Evolutionary conservation across 805 yeast genomes (phyloP).

Genomic region (Metschnikowia shivogae): DNA sequence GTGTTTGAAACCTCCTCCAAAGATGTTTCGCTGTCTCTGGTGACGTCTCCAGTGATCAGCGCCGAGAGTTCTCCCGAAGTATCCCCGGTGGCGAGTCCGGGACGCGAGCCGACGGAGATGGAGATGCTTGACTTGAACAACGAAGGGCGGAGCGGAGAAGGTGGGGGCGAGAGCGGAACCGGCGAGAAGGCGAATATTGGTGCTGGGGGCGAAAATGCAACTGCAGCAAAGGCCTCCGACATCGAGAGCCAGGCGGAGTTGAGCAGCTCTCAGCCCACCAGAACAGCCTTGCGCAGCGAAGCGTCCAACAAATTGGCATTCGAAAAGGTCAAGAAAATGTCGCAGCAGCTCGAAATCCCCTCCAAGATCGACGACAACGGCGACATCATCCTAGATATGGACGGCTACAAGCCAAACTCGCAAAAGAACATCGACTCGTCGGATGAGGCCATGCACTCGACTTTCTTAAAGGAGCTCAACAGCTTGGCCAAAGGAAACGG

Average conservation of each 20-base stretch:
- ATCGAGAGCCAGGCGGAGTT: conserved; percentile 29
- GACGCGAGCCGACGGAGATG: conserved; percentile 19
- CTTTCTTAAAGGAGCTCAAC: conserved; percentile 68
- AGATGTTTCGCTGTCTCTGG: conserved; percentile 69
- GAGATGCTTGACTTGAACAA: conserved; percentile 36
- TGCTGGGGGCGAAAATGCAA: neutral
- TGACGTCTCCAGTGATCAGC: conserved; percentile 82
- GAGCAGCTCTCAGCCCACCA: conserved; percentile 14
- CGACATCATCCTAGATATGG: conserved; percentile 86
- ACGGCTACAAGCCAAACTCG: conserved; percentile 84
- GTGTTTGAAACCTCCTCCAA: conserved; percentile 75
- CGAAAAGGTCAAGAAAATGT: conserved; percentile 58
- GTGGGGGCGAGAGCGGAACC: neutral
- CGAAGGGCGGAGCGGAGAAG: conserved; percentile 3
- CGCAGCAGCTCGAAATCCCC: conserved; percentile 77
- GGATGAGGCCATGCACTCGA: conserved; percentile 68
- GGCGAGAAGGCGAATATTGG: too few relatives aligned
- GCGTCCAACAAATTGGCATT: conserved; percentile 32
- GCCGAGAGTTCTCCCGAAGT: conserved; percentile 60
- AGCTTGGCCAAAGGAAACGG: conserved; percentile 18
- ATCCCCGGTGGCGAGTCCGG: conserved; percentile 24
- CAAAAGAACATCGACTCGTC: conserved; percentile 71
- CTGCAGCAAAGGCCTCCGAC: conserved; percentile 12
- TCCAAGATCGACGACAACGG: conserved; percentile 86
- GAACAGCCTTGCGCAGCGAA: conserved; percentile 19